These are phyloP conservation scores for Kwoniella bestiolae DNA, from an alignment of 768 basidiomycete genomes.

Conservation along the genomic window DNA sequence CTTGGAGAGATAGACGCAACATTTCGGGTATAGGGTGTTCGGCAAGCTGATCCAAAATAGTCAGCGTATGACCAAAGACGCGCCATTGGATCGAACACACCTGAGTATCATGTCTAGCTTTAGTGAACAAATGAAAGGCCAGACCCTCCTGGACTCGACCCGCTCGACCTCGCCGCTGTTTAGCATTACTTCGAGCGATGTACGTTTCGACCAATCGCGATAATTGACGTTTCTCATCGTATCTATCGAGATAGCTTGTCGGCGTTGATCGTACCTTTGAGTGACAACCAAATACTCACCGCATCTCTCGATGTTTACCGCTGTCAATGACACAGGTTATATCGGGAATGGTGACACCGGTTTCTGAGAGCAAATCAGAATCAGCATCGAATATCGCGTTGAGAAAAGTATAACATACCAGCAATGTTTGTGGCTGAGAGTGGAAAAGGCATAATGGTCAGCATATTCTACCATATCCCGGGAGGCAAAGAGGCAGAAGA, in stretches of 20 bases:
- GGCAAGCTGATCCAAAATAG: slow-evolving; percentile 66
- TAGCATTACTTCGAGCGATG: slow-evolving; percentile 86
- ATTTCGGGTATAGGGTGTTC: slow-evolving; percentile 94
- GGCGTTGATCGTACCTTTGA: neutral
- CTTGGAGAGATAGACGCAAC: slow-evolving; percentile 87
- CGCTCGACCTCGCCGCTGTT: slow-evolving; percentile 79
- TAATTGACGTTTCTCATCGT: slow-evolving; percentile 95
- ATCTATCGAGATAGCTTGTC: slow-evolving; percentile 60
- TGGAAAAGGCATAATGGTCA: neutral
- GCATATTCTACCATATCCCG: no score
- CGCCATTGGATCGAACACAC: slow-evolving; percentile 51
- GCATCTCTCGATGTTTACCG: slow-evolving; percentile 93
- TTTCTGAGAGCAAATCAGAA: slow-evolving; percentile 66
- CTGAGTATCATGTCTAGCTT: slow-evolving; percentile 77
- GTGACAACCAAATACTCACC: slow-evolving; percentile 54
- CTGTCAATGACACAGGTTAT: slow-evolving; percentile 95
- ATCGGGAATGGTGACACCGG: slow-evolving; percentile 97
- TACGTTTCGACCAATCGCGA: slow-evolving; percentile 89
- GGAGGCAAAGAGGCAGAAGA: no score
- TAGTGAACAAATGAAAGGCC: slow-evolving; percentile 96
- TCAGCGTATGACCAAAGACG: neutral
- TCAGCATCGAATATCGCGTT: neutral
- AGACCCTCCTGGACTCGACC: slow-evolving; percentile 87
- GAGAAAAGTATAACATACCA: slow-evolving; percentile 7
- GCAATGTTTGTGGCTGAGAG: slow-evolving; percentile 41